These are phyloP conservation scores for Russula dissimulans DNA, from an alignment of 768 basidiomycete genomes.

Conservation along the genomic window DNA sequence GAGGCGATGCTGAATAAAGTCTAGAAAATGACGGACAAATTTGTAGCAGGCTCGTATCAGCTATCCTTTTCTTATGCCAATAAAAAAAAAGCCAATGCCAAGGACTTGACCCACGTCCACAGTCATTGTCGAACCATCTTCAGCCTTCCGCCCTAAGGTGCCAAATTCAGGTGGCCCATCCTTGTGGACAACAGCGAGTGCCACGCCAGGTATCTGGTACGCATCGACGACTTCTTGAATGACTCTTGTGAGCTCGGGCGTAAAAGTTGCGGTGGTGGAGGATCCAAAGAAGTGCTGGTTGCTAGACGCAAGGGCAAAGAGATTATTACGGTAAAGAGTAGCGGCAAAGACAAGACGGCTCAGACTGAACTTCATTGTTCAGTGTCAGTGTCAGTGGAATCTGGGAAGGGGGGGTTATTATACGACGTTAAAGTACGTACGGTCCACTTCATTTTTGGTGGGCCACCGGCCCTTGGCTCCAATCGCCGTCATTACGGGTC, in stretches of 20 bases:
- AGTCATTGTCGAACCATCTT: slow-evolving; percentile 1
- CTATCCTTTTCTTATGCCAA: no score
- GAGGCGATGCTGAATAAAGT: slow-evolving; percentile 9
- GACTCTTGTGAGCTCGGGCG: background rate
- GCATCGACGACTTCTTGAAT: background rate
- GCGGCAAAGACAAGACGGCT: background rate
- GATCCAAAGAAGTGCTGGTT: background rate
- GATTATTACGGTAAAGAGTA: background rate
- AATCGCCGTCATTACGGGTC: no score
- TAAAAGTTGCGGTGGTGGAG: background rate
- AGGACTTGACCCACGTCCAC: background rate
- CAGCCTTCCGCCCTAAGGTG: background rate
- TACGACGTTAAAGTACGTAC: no score
- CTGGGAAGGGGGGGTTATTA: no score
- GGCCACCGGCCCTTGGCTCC: no score
- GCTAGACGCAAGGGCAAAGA: background rate
- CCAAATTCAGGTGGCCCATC: background rate
- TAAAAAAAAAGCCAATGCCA: background rate
- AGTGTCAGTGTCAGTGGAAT: no score
- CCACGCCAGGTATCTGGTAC: slow-evolving; percentile 2
- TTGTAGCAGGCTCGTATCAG: background rate
- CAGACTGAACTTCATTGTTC: background rate
- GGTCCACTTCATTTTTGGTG: no score
- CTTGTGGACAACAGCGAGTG: background rate
- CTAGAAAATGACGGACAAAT: background rate